Evolutionary conservation across 2,329 filamentous ascomycete genomes (phyloP), one percentile per base, ranked within the genome.

Genomic region (Alternaria gaisen): DNA sequence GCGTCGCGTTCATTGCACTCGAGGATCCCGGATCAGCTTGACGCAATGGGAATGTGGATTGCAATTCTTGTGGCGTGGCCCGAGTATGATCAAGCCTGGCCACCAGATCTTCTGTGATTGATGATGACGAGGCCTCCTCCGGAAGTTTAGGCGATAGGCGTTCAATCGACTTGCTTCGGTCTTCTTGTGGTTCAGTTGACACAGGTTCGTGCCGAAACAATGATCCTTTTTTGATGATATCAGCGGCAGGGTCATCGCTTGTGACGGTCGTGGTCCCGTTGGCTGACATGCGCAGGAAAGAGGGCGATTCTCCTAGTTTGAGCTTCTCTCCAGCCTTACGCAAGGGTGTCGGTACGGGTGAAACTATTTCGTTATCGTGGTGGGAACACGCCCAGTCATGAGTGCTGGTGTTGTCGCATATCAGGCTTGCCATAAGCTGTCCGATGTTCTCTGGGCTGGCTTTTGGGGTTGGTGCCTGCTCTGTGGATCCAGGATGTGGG

Each of bases 261-360:
- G 30, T 34, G 26, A 24, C 32, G 6, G 7, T 3, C 3, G 46
- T n/a, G 6, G 47, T 22, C 9, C 18, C 20, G 30, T 53, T 47
- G 18, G 18, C 10, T 2, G 54, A 38, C 18, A 36, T 22, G 7
- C 42, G 56, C 46, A 24, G 24, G 30, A 47, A 58, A 34, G 53
- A 57, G 51, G 42, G 51, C 6, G 52, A 56, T 3, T 22, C 60
- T 12, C 10, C 46, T 26, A 65, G n/a, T 4, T 53, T 48, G n/a
- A 68, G 64, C 44, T 58, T 62, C 52, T 68, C 61, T 0, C 56
- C 60, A 22, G 67, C 67, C 14, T 48, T 65, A 24, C 66, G 62
- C 22, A 70, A 26, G 5, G 67, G 67, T n/a, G 66, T 69, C 12
- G 64, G 65, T 44, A 62, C 53, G 4, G 57, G 59, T 16, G 65